phyloP scores from a whole-genome alignment of 2,329 filamentous ascomycete genomes.

The Claviceps digitariae region DNA sequence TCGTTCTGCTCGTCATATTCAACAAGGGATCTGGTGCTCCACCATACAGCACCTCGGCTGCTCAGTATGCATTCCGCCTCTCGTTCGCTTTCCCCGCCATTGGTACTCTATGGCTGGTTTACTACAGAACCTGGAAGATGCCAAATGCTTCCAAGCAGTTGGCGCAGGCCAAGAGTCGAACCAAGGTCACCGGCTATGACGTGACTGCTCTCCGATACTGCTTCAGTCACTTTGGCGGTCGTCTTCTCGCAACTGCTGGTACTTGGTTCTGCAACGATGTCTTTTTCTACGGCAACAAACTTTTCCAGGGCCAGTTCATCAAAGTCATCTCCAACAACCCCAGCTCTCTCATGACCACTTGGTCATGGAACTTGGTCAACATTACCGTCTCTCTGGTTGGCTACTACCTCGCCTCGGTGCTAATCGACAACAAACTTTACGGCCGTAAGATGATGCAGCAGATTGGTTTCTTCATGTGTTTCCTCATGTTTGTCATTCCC shows the following conservation, averaged over 20 bases:
- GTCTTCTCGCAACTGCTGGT: slow-evolving; percentile 73
- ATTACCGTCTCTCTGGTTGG: slow-evolving; percentile 72
- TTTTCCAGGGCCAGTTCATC: slow-evolving; percentile 90
- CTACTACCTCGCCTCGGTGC: slow-evolving; percentile 78
- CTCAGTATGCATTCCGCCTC: slow-evolving; percentile 83
- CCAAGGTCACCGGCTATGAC: slow-evolving; percentile 84
- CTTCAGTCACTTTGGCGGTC: slow-evolving; percentile 71
- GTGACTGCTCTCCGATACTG: slow-evolving; percentile 67
- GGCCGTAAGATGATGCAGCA: slow-evolving; percentile 96
- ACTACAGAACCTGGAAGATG: slow-evolving; percentile 96
- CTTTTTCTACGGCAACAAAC: slow-evolving; percentile 99
- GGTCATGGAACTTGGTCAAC: slow-evolving; percentile 90
- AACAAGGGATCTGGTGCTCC: slow-evolving; percentile 61
- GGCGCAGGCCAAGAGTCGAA: slow-evolving; percentile 68
- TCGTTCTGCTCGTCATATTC: slow-evolving; percentile 77
- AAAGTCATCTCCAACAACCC: slow-evolving; percentile 57
- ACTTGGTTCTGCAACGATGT: slow-evolving; percentile 95
- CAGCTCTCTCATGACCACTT: slow-evolving; percentile 66
- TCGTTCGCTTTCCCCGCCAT: slow-evolving; percentile 85
- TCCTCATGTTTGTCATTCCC: slow-evolving; percentile 84
- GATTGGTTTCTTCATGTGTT: slow-evolving; percentile 82
- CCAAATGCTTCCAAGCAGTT: slow-evolving; percentile 74
- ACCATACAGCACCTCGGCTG: slow-evolving; percentile 63
- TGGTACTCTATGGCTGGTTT: slow-evolving; percentile 86
- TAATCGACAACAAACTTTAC: slow-evolving; percentile 94